Evolutionary conservation across 2,329 filamentous ascomycete genomes (phyloP), one percentile per base, ranked within the genome.

Genomic region (Neonectria hederae): DNA sequence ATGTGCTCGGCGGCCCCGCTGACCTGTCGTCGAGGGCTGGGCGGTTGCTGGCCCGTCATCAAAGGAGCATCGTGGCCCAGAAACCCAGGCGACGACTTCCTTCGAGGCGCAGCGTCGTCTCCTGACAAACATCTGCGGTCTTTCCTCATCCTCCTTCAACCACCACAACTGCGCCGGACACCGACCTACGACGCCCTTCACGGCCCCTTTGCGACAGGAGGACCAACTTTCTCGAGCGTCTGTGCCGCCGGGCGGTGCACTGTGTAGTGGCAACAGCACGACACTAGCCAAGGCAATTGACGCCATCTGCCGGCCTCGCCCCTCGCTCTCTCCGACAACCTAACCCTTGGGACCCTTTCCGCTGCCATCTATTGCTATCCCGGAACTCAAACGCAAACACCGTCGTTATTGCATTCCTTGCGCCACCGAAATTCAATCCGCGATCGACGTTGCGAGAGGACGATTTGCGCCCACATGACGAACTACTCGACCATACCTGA

Each of bases 401-500:
- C 32, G 10, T 11, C n/a, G 14, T 42, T 53, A 45, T 45, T 46
- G 21, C 14, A 26, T 51, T 17, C 17, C 19, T 19, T 54, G 46
- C 51, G 61, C 32, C 14, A 14, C 13, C 24, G 26, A 35, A 32
- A 24, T 3, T 13, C 11, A 11, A 35, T 28, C 38, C 45, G 52
- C 54, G 59, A 62, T 55, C 17, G n/a, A 17, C 19, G 28, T 55
- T 40, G n/a, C 32, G 43, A 51, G 43, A 51, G 26, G 1, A n/a
- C 13, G 14, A 17, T 38, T 38, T 38, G 35, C 35, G 35, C 35
- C 54, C 43, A 53, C 48, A 88, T 88, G 86, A 82, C 83, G 75
- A 83, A 82, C 69, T 87, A 88, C 75, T 83, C 81, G 58, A 83
- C 82, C 59, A 83, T 87, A 65, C 75, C 83, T 76, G 78, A 84